These are phyloP conservation scores for Eucalyptus guilfoylei DNA, from an alignment of 345 rosid genomes.

Conservation along the genomic window DNA sequence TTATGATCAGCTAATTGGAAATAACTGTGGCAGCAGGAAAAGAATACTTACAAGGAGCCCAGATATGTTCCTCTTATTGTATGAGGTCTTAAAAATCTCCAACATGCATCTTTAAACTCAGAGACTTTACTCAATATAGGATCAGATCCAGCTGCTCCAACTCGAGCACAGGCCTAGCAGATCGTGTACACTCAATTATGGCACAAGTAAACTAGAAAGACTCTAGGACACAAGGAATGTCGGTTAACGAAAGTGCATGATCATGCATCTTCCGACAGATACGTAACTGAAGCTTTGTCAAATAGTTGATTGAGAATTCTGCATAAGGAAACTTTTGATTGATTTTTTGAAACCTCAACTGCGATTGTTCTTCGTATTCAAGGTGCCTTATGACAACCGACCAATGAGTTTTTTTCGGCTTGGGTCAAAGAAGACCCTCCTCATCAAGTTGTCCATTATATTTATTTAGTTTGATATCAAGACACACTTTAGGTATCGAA, in stretches of 20 bases:
- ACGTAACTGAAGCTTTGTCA: background rate
- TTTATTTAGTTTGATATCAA: background rate
- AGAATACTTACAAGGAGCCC: conserved; percentile 51
- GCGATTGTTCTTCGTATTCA: background rate
- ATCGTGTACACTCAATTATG: background rate
- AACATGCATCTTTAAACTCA: conserved; percentile 69
- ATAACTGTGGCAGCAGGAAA: background rate
- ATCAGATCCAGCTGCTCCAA: conserved; percentile 79
- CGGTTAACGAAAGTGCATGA: background rate
- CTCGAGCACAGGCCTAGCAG: conserved; percentile 59
- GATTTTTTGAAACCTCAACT: background rate
- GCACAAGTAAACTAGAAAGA: background rate
- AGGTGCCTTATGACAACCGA: background rate
- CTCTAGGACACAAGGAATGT: background rate
- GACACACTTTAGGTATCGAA: background rate
- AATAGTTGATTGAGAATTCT: background rate
- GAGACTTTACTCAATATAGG: conserved; percentile 41
- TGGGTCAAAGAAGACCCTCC: background rate
- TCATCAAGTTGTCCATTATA: background rate
- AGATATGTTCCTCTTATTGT: conserved; percentile 86
- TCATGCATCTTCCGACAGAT: background rate
- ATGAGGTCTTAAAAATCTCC: conserved; percentile 97
- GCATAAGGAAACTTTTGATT: background rate
- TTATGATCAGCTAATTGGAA: background rate
- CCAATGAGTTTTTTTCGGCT: background rate